Conservation (phyloP, 1,139 yeast species). For the Pichia sp. region DNA sequence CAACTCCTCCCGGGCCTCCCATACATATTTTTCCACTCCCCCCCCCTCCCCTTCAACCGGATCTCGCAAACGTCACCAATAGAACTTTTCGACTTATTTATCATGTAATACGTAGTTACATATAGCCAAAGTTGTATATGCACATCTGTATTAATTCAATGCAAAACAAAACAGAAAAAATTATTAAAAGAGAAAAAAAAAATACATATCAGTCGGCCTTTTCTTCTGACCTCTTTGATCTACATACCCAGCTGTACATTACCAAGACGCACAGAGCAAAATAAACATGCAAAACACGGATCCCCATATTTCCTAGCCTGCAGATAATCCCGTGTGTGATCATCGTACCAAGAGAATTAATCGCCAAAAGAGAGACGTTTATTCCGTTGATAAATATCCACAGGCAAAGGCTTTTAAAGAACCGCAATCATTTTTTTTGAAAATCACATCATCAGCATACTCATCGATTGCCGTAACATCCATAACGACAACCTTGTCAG, state of each 20-base stretch:
- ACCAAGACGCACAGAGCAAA: slow-evolving; percentile 1
- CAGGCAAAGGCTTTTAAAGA: slow-evolving; percentile 34
- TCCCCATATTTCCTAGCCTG: slow-evolving; percentile 27
- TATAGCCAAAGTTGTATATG: not conserved
- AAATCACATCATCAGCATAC: not conserved
- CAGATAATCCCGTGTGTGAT: slow-evolving; percentile 20
- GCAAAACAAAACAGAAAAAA: not conserved
- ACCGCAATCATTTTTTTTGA: slow-evolving; percentile 1
- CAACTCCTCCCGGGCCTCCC: no score
- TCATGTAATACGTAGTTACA: not conserved
- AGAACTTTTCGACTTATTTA: not conserved
- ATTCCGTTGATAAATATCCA: slow-evolving; percentile 25
- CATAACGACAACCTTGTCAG: slow-evolving; percentile 23
- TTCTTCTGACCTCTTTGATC: not conserved
- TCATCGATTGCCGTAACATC: slow-evolving; percentile 12
- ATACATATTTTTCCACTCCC: not conserved
- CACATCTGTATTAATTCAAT: not conserved
- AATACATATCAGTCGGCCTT: not conserved
- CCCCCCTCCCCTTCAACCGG: not conserved
- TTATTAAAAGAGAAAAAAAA: not conserved
- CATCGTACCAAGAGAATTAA: not conserved
- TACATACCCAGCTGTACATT: slow-evolving; percentile 1
- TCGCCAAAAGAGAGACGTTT: not conserved
- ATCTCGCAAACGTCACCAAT: not conserved
- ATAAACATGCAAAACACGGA: slow-evolving; percentile 3